Percentiles rank a stretch among this genome's conserved stretches.
Conservation (phyloP, 345 rosid genomes). For the Combretum micranthum region DNA sequence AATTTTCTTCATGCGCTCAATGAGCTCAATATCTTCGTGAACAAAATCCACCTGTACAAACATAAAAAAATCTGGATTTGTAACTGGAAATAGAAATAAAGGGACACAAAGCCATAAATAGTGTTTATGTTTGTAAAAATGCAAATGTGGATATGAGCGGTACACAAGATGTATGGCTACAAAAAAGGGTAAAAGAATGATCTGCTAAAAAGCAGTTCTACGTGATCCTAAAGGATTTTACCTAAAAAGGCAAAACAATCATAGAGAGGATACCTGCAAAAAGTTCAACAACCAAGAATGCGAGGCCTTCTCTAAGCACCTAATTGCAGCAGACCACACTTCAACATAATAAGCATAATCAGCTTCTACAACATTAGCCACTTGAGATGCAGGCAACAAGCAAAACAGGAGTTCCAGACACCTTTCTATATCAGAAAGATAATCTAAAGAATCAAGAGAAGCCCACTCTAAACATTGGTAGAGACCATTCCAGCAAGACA, state of each 20-base stretch:
- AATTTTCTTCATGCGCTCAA: conserved; percentile 48
- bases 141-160: background rate
- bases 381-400: conserved; percentile 43
- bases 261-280: conserved; percentile 47
- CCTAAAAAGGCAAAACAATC: background rate
- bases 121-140: background rate
- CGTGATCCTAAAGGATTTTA: background rate
- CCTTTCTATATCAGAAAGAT: conserved; percentile 42
- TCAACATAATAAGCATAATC: conserved; percentile 23
- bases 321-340: conserved; percentile 66
- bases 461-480: conserved; percentile 58
- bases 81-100: background rate
- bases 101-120: background rate
- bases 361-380: conserved; percentile 15
- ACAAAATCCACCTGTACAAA: conserved; percentile 40
- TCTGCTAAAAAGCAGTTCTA: background rate
- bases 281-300: conserved; percentile 60
- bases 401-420: conserved; percentile 66
- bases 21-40: conserved; percentile 21
- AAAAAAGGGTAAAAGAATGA: too few relatives aligned
- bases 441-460: conserved; percentile 46
- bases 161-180: too few relatives aligned
- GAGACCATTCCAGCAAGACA: conserved; percentile 83
- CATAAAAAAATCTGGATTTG: conserved; percentile 14
- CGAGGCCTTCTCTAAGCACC: conserved; percentile 62